Base-by-base conservation (phyloP, 495 filamentous ascomycete genomes). In the Aspergillus bertholletiae region DNA sequence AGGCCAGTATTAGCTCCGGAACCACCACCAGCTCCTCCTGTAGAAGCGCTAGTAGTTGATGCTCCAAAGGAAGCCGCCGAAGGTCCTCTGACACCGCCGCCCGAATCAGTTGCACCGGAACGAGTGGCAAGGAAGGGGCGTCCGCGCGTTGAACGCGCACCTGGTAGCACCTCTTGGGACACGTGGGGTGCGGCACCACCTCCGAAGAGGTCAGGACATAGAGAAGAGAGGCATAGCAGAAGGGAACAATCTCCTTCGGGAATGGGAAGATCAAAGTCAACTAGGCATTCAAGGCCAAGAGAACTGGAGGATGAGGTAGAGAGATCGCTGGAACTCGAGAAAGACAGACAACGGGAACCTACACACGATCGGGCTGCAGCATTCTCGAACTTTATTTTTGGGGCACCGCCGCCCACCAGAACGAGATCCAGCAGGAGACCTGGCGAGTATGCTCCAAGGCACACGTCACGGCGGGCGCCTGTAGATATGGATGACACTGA, bases 71-170 rank as follows among this genome's bases (percentile, higher is more conserved):
- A 49, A 15, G 70, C 65, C 8, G 50, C 65, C 37, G 66, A 39
- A 21, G 70, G 63, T 18, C 77, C 78, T 34, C 79, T 79, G 17
- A 82, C 79, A n/a, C 80, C 83, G 12, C 77, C 80, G 17, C 79
- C 77, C 26, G 79, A 83, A 51, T 66, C 73, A 12, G 69, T 61
- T 5, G 68, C 73, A 48, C 70, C 75, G 28, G 65, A 71, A 3
- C 78, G 76, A 45, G 64, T 76, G 2, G 69, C 67, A 12, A 84
- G 81, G 64, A 86, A 84, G 56, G 84, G 85, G 51, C 83, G 84
- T 17, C 59, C 82, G 13, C 76, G 77, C 35, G 73, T 81, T 26
- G 81, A 83, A 43, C 80, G 79, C 23, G 69, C 73, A 11, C 56
- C 72, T 23, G 74, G 67, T 23, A 63, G 65, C 9, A 66, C 73